These are phyloP conservation scores for Irpex rosettiformis DNA, from an alignment of 1,284 basidiomycete species.

Conservation along the genomic window DNA sequence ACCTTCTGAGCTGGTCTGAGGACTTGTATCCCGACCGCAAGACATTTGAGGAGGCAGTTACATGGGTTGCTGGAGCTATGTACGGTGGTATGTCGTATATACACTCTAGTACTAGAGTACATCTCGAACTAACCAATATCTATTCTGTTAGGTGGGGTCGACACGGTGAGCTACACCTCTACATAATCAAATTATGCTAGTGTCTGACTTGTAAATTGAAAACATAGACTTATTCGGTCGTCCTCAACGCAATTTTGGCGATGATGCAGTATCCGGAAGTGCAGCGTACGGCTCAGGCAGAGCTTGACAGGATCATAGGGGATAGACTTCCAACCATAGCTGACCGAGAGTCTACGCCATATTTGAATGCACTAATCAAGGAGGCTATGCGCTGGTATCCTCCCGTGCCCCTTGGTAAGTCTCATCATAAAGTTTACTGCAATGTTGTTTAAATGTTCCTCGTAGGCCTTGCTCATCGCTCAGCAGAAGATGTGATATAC, in stretches of 20 bases:
- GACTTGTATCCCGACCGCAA: background rate
- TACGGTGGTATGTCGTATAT: background rate
- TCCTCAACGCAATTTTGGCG: constrained; percentile 20
- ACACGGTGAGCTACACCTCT: background rate
- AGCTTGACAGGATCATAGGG: constrained; percentile 27
- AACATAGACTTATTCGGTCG: background rate
- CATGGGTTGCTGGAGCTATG: background rate
- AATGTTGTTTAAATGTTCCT: too few species aligned
- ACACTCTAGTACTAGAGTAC: background rate
- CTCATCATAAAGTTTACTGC: too few species aligned
- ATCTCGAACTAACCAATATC: background rate
- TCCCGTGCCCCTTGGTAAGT: constrained; percentile 1
- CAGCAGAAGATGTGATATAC: background rate
- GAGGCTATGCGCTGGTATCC: constrained; percentile 29
- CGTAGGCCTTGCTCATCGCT: background rate
- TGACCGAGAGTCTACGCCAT: constrained; percentile 25
- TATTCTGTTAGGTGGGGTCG: background rate
- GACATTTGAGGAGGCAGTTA: background rate
- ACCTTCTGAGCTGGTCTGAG: background rate
- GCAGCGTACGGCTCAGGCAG: constrained; percentile 24
- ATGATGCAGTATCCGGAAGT: constrained; percentile 25
- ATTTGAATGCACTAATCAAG: constrained; percentile 26
- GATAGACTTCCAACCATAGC: constrained; percentile 25
- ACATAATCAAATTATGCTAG: background rate
- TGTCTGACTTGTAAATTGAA: background rate